Evolutionary conservation across 2,329 filamentous ascomycete genomes (phyloP).

Genomic region (Pseudocercospora vitis): DNA sequence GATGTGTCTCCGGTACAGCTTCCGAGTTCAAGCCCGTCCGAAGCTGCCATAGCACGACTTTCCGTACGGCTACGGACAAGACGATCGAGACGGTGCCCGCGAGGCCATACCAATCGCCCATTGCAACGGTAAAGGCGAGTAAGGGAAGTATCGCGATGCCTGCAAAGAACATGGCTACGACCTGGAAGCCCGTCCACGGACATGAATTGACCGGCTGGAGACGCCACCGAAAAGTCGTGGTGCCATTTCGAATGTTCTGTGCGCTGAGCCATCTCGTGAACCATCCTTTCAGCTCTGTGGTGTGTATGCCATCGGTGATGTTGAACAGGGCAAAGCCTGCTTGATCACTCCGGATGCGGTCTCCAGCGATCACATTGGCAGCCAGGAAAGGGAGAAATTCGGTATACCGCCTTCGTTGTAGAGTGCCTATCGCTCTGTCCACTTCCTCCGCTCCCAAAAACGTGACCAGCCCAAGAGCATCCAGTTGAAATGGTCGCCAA

Average conservation of each 20-base stretch:
- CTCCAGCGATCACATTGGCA: slow-evolving; percentile 17
- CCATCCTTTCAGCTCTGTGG: slow-evolving; percentile 19
- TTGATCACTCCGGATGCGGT: slow-evolving; percentile 17
- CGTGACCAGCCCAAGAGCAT: slow-evolving; percentile 22
- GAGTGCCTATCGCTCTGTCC: slow-evolving; percentile 12
- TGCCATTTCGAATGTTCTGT: slow-evolving; percentile 15
- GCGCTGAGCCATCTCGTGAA: slow-evolving; percentile 16
- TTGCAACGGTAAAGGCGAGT: slow-evolving; percentile 4
- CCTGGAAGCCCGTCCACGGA: neutral
- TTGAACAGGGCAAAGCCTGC: slow-evolving; percentile 19
- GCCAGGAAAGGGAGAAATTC: slow-evolving; percentile 21
- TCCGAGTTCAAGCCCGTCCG: slow-evolving; percentile 2
- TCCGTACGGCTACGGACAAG: slow-evolving; percentile 6
- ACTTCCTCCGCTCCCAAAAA: slow-evolving; percentile 22
- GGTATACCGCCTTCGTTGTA: slow-evolving; percentile 14
- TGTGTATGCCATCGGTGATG: slow-evolving; percentile 18
- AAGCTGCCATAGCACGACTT: slow-evolving; percentile 8
- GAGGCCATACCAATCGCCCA: slow-evolving; percentile 19
- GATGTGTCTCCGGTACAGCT: neutral
- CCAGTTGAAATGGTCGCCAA: slow-evolving; percentile 16
- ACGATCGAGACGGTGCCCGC: slow-evolving; percentile 12
- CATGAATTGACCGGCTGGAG: no score
- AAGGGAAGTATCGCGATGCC: slow-evolving; percentile 1
- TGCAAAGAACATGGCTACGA: neutral
- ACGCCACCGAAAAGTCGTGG: slow-evolving; percentile 14